Percentiles rank a stretch among this genome's conserved stretches.
Conservation (phyloP, 129 eudicot species). For the Flaveria robusta region DNA sequence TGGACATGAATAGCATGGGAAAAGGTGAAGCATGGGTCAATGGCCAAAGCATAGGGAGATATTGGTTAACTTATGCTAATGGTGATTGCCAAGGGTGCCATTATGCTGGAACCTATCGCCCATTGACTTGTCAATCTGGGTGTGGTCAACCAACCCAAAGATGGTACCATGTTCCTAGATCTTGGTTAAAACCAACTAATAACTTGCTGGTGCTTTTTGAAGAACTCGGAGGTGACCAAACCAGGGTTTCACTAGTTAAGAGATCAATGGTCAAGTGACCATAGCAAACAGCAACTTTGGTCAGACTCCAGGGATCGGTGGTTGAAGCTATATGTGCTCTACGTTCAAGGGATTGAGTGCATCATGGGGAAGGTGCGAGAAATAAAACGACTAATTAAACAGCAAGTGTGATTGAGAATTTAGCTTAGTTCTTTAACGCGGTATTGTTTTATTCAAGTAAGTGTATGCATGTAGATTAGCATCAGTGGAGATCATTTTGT, state of each 20-base stretch:
- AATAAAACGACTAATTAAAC: slow-evolving; percentile 4
- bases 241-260: slow-evolving; percentile 68
- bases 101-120: slow-evolving; percentile 66
- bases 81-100: slow-evolving; percentile 80
- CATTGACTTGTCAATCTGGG: slow-evolving; percentile 77
- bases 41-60: slow-evolving; percentile 94
- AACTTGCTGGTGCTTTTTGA: slow-evolving; percentile 82
- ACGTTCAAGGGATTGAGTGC: slow-evolving; percentile 6
- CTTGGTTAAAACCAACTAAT: slow-evolving; percentile 84
- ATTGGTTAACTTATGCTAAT: slow-evolving; percentile 73
- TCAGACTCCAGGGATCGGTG: background rate
- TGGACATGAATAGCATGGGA: slow-evolving; percentile 96
- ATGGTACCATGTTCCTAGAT: slow-evolving; percentile 98
- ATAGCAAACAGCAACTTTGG: slow-evolving; percentile 15
- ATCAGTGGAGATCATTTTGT: background rate
- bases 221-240: slow-evolving; percentile 92
- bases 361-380: slow-evolving; percentile 11
- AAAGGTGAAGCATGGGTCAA: slow-evolving; percentile 96
- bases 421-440: slow-evolving; percentile 24
- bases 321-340: slow-evolving; percentile 15
- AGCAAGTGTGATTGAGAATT: slow-evolving; percentile 21
- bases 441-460: background rate
- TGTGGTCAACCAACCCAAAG: slow-evolving; percentile 95
- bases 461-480: too few species aligned
- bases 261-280: slow-evolving; percentile 51